A percentile compares a stretch with the other conserved stretches of the same genome.
These are phyloP conservation scores for Magnusiomyces sp. DNA, from an alignment of 1,139 yeast species.

Conservation along the genomic window DNA sequence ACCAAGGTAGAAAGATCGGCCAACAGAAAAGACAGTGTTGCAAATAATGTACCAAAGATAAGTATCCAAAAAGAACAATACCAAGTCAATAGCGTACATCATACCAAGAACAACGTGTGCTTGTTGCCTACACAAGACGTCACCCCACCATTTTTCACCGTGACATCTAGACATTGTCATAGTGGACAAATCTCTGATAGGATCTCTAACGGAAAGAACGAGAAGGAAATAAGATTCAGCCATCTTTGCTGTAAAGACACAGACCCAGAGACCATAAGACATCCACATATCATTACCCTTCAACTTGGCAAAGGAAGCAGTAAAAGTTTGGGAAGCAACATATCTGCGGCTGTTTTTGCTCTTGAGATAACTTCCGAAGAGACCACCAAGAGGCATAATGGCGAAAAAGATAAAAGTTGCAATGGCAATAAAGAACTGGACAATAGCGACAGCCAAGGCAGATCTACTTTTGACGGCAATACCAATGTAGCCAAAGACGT, in stretches of 20 bases:
- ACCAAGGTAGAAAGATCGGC: constrained; percentile 96
- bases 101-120: constrained; percentile 81
- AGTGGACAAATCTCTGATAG: constrained; percentile 65
- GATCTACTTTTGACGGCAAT: constrained; percentile 58
- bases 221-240: constrained; percentile 89
- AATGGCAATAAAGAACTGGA: constrained; percentile 82
- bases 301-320: constrained; percentile 80
- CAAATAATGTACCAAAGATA: constrained; percentile 96
- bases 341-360: constrained; percentile 74
- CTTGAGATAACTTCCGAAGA: constrained; percentile 77
- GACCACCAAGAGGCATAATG: constrained; percentile 94
- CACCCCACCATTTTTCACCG: constrained; percentile 88
- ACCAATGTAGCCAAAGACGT: constrained; percentile 61
- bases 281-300: constrained; percentile 92
- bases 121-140: constrained; percentile 69
- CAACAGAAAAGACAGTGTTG: constrained; percentile 91
- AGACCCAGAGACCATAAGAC: constrained; percentile 84
- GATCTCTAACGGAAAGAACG: constrained; percentile 87
- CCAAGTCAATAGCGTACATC: constrained; percentile 85
- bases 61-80: constrained; percentile 96
- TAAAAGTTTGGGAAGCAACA: constrained; percentile 90
- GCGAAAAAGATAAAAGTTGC: constrained; percentile 80
- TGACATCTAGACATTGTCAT: constrained; percentile 60
- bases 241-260: constrained; percentile 82
- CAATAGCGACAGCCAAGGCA: constrained; percentile 76